phyloP scores from a whole-genome alignment of 2,329 filamentous ascomycete species.

The Metarhizium brunneum region DNA sequence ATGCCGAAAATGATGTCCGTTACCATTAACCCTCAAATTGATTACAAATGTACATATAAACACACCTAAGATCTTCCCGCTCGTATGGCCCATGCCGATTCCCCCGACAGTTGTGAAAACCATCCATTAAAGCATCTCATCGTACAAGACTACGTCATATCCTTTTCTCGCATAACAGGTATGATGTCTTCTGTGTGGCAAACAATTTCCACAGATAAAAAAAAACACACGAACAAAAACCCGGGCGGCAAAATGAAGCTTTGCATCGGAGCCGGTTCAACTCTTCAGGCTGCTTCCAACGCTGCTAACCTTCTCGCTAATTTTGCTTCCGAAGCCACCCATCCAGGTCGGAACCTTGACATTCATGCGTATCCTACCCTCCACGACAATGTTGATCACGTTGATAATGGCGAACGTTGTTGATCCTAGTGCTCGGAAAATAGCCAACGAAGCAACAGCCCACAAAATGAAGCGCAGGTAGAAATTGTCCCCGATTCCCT shows the following conservation, averaged over 20 bases:
- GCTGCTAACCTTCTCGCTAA: slow-evolving; percentile 40
- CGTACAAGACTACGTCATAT: slow-evolving; percentile 9
- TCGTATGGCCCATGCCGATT: not conserved
- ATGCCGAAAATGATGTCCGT: not conserved
- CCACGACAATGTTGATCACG: slow-evolving; percentile 72
- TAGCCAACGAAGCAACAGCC: slow-evolving; percentile 75
- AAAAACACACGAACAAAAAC: no score
- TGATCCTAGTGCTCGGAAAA: slow-evolving; percentile 79
- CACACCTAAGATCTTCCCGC: not conserved
- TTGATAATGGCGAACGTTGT: slow-evolving; percentile 79
- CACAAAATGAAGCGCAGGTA: slow-evolving; percentile 93
- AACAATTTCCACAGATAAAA: not conserved
- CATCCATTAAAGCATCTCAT: slow-evolving; percentile 8
- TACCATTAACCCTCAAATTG: not conserved
- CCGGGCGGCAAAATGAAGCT: not conserved
- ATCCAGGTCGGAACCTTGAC: slow-evolving; percentile 39
- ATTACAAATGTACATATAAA: not conserved
- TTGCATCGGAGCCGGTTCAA: slow-evolving; percentile 10
- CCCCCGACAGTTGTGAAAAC: not conserved
- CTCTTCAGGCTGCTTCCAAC: slow-evolving; percentile 34
- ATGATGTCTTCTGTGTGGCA: not conserved
- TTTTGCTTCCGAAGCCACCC: slow-evolving; percentile 31
- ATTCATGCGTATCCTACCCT: slow-evolving; percentile 63
- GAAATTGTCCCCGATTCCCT: slow-evolving; percentile 68
- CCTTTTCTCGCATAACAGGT: not conserved